Evolutionary conservation across 2,329 filamentous ascomycete species (phyloP), one percentile per base, ranked within the genome.

Genomic region (Arthrinium phaeospermum): DNA sequence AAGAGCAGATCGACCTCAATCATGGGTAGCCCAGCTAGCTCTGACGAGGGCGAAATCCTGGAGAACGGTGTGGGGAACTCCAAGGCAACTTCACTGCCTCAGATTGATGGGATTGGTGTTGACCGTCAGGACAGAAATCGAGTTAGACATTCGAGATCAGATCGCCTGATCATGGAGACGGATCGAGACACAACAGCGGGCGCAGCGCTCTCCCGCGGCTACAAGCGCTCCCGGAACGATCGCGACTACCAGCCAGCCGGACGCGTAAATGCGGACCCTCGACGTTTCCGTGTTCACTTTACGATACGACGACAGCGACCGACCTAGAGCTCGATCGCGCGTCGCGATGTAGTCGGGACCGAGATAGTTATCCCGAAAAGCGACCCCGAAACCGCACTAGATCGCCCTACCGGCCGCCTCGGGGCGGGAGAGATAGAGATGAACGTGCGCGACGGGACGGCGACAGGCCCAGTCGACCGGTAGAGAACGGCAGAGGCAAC

Each of bases 71-170:
- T 87, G 87, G 82, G 82, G 81, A 81, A 86, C 79, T 85, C 84
- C 83, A 96, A 96, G 94, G 94, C 94, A 96, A 93, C 93, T 94
- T 92, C 92, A 91, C 90, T 91, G 88, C 87, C 89, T 88, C 89
- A 88, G 84, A 85, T 89, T 88, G 90, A 91, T 89, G 89, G 91
- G 92, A 91, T 86, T 90, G 91, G 89, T 90, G 92, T 97, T 97
- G 93, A 97, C 94, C 93, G 92, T 90, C 91, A 88, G 89, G 90
- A 93, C 93, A 97, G 94, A 95, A 88, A 85, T 85, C 90, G 88
- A 84, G 87, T 84, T 82, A 89, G 86, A 87, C 81, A 85, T 78
- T 88, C 89, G 80, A 81, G 84, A 80, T 85, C 83, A 76, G 83
- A 80, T 90, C 90, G 75, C 89, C 89, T 77, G 88, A 89, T 64